Percentiles rank a stretch among this genome's conserved stretches.
These are phyloP conservation scores for Peniophora sp. DNA, from an alignment of 1,284 basidiomycete genomes.

Conservation along the genomic window DNA sequence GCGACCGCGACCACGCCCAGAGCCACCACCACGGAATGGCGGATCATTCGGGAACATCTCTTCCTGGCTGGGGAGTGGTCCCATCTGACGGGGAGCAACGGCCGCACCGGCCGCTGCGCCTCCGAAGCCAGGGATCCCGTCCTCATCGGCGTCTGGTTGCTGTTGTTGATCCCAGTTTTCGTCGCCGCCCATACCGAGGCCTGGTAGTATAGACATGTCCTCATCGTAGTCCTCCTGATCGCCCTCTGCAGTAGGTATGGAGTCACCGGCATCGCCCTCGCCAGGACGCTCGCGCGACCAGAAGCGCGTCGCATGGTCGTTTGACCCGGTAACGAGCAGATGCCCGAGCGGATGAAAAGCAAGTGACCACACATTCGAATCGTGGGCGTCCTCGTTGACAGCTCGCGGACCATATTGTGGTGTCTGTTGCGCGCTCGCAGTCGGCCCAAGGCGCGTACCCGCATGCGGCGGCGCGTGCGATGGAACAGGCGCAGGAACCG, in stretches of 20 bases:
- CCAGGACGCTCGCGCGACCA: constrained; percentile 88
- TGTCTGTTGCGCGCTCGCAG: constrained; percentile 15
- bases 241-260: constrained; percentile 63
- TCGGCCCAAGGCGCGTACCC: constrained; percentile 24
- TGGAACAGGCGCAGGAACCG: constrained; percentile 16
- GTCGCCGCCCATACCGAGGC: constrained; percentile 33
- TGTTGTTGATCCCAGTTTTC: constrained; percentile 27
- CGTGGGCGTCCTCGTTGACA: constrained; percentile 86
- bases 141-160: constrained; percentile 34
- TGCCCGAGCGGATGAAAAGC: constrained; percentile 96
- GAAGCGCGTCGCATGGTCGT: constrained; percentile 97
- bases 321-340: constrained; percentile 85
- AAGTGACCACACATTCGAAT: constrained; percentile 94
- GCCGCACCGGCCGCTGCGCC: constrained; percentile 16
- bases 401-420: constrained; percentile 56
- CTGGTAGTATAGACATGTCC: constrained; percentile 4
- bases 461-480: neutral
- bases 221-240: constrained; percentile 58
- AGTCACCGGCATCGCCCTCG: constrained; percentile 64
- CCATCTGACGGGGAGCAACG: constrained; percentile 21
- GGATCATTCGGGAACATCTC: neutral
- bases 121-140: constrained; percentile 54
- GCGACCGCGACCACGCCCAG: constrained; percentile 6
- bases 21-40: constrained; percentile 14
- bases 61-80: constrained; percentile 30